Evolutionary conservation across 768 basidiomycete genomes (phyloP), one percentile per base, ranked within the genome.

Genomic region (Lyophyllum shimeji): DNA sequence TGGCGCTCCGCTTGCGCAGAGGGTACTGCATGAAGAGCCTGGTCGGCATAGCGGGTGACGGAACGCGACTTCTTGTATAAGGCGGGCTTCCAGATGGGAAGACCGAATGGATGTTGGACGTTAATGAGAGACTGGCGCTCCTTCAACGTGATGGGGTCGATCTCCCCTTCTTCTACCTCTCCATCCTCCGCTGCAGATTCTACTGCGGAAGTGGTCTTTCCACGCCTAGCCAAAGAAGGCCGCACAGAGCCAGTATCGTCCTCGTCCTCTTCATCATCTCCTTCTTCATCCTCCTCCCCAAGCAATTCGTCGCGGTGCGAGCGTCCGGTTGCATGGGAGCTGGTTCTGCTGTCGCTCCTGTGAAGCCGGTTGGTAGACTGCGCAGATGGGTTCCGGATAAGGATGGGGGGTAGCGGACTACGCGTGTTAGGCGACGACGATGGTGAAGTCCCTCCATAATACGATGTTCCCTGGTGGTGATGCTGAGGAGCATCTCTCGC

Each of bases 11-110:
- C 94, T 59, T 94, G 91, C 2, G 93, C 90, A 18, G 93, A 96
- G 1, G 97, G 97, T 27, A 92, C 81, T 12, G 90, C 83, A 68
- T 99, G 97, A 3, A 99, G 83, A 0, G 91, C 97, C 56, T 90
- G 86, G 70, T 99, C 97, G 34, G 97, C 97, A 73, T 94, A 85
- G 49, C 96, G 92, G 47, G 95, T 98, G 64, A 99, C 92, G 2
- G 95, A 93, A 29, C 97, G 88, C 29, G 91, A 90, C 69, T 99
- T 99, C 74, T 95, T 95, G 85, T 99, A 99, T 55, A 99, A 72
- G 0, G 97, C 97, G 20, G 97, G 97, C 71, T 99, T 99, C 97
- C 97, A 99, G 68, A 99, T 98, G 37, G 93, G 96, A 56, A 99
- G 80, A 77, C 97, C 97, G 71, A 99, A 99, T 13, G 97, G 97